Percentiles rank a stretch among this genome's conserved stretches.
phyloP scores from a whole-genome alignment of 176 grass and related monocot species.

The Carex parvula region DNA sequence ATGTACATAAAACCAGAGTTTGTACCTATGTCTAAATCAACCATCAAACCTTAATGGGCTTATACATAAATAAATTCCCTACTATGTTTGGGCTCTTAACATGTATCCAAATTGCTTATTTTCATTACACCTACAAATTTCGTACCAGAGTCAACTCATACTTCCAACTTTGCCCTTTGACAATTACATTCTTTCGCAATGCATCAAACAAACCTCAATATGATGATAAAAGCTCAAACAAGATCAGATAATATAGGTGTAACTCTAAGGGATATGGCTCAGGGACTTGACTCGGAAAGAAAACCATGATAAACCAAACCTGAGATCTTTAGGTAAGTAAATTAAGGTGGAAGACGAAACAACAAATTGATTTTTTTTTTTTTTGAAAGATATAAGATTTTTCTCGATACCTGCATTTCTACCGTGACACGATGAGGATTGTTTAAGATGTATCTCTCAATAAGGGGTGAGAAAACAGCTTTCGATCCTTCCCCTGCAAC shows the following conservation, averaged over 20 bases:
- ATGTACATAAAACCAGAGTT: neutral
- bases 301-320: neutral
- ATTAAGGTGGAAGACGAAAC: neutral
- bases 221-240: neutral
- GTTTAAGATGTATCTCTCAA: constrained; percentile 83
- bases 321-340: neutral
- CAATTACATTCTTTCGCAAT: neutral
- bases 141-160: neutral
- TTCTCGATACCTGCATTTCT: constrained; percentile 72
- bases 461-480: constrained; percentile 84
- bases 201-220: neutral
- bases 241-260: neutral
- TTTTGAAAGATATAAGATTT: neutral
- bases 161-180: neutral
- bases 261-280: neutral
- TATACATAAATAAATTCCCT: too few species aligned
- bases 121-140: neutral
- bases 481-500: constrained; percentile 78
- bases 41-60: too few species aligned
- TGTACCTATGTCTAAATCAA: neutral
- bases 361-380: neutral
- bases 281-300: neutral
- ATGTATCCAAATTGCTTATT: neutral
- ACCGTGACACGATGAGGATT: constrained; percentile 79
- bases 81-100: neutral